Evolutionary conservation across 305 asterid species (phyloP).

Genomic region (Nicotiana rustica): DNA sequence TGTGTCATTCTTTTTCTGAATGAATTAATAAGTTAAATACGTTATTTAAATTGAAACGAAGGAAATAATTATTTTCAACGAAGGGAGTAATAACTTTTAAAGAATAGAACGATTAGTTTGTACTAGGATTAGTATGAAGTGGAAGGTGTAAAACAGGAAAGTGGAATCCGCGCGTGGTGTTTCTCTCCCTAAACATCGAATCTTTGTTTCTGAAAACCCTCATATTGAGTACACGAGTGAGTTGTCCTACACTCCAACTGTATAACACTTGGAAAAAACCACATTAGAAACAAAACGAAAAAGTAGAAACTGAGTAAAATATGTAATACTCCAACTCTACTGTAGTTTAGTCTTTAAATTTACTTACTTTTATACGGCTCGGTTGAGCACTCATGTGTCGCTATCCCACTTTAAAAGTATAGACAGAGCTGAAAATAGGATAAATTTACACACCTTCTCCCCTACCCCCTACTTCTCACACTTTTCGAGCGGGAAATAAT

Average conservation of each 20-base stretch:
- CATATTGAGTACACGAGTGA: background rate
- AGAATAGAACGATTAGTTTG: background rate
- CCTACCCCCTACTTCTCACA: constrained; percentile 33
- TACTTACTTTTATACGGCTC: constrained; percentile 4
- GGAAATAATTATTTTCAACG: accelerated
- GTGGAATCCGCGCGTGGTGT: background rate
- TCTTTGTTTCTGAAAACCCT: constrained; percentile 27
- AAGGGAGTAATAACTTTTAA: too few relatives aligned
- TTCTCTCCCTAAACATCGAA: background rate
- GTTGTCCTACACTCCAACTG: constrained; percentile 30
- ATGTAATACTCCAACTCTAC: too few relatives aligned
- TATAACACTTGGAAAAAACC: background rate
- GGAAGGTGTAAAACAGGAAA: background rate
- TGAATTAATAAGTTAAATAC: too few relatives aligned
- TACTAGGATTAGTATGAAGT: background rate
- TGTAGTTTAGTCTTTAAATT: background rate
- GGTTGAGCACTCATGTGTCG: constrained; percentile 33
- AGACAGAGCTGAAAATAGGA: constrained; percentile 31
- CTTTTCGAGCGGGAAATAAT: constrained; percentile 60
- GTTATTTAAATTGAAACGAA: too few relatives aligned
- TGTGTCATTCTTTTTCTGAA: too few relatives aligned
- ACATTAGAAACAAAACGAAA: background rate
- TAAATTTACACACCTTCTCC: constrained; percentile 34
- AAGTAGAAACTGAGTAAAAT: background rate
- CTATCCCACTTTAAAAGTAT: constrained; percentile 22